phyloP scores from a whole-genome alignment of 2,329 filamentous ascomycete genomes.

The Arthrinium phaeospermum region DNA sequence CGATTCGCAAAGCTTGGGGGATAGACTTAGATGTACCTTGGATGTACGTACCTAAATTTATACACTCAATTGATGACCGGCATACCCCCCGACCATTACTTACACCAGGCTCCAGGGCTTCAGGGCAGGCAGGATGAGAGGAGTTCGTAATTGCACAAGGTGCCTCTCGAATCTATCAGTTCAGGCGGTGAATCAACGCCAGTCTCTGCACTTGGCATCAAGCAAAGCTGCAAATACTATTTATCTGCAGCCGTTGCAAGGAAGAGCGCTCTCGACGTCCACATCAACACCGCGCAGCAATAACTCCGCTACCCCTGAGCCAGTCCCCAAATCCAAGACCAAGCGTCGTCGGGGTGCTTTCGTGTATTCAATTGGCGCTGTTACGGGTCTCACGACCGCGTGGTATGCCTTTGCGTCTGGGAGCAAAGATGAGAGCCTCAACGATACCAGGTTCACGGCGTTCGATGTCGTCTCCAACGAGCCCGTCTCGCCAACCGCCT shows the following conservation, averaged over 20 bases:
- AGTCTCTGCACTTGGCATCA: too few relatives aligned
- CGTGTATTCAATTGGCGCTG: not conserved
- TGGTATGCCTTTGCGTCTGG: conserved; percentile 14
- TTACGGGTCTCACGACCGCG: not conserved
- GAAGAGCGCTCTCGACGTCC: not conserved
- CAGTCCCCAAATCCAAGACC: not conserved
- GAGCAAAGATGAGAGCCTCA: conserved; percentile 44
- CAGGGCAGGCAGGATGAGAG: conserved; percentile 8
- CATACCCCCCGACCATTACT: not conserved
- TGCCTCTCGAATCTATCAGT: not conserved
- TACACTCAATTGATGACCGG: not conserved
- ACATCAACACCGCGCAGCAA: not conserved
- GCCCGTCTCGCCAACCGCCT: conserved; percentile 68
- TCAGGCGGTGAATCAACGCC: not conserved
- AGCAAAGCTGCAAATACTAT: not conserved
- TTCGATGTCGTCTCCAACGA: conserved; percentile 69
- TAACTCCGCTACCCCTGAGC: not conserved
- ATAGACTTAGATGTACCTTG: not conserved
- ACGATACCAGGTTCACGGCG: conserved; percentile 65
- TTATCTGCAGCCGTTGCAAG: not conserved
- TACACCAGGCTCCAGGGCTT: not conserved
- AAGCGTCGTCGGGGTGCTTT: not conserved
- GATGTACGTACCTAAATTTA: not conserved
- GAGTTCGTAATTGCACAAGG: not conserved
- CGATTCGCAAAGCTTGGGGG: not conserved